A percentile compares a stretch with the other conserved stretches of the same genome.
Conservation (phyloP, 2,329 filamentous ascomycete genomes). For the Incumbomyces lentus region DNA sequence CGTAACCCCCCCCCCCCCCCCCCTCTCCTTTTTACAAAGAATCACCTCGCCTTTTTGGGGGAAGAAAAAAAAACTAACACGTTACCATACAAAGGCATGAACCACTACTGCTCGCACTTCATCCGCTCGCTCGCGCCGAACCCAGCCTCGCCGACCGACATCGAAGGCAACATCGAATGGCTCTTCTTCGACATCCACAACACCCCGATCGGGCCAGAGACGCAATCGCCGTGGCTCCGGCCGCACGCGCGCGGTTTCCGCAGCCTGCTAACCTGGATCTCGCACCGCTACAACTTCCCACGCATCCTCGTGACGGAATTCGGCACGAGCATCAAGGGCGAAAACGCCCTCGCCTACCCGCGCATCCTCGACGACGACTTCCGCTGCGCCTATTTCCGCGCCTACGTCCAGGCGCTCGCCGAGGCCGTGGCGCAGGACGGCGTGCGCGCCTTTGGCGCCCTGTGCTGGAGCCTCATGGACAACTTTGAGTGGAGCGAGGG, state of each 20-base stretch:
- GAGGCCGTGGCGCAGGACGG: conserved; percentile 60
- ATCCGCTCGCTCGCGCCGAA: conserved; percentile 54
- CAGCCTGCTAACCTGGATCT: conserved; percentile 65
- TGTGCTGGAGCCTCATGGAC: conserved; percentile 82
- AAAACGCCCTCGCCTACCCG: conserved; percentile 56
- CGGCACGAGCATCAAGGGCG: conserved; percentile 71
- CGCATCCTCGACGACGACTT: conserved; percentile 73
- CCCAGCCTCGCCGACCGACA: conserved; percentile 54
- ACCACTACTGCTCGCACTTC: conserved; percentile 85
- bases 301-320: conserved; percentile 85
- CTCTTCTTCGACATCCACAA: conserved; percentile 61
- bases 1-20: too few species aligned
- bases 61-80: too few species aligned
- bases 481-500: conserved; percentile 92
- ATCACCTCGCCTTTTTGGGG: too few species aligned
- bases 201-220: conserved; percentile 67
- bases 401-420: conserved; percentile 67
- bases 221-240: conserved; percentile 70
- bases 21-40: too few species aligned
- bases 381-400: conserved; percentile 66
- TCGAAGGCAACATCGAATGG: conserved; percentile 64
- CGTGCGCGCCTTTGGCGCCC: conserved; percentile 69
- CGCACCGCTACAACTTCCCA: conserved; percentile 63
- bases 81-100: conserved; percentile 53
- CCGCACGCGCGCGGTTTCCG: conserved; percentile 68